Conservation (phyloP, 2,329 filamentous ascomycete genomes). For the Aureobasidium zeae region DNA sequence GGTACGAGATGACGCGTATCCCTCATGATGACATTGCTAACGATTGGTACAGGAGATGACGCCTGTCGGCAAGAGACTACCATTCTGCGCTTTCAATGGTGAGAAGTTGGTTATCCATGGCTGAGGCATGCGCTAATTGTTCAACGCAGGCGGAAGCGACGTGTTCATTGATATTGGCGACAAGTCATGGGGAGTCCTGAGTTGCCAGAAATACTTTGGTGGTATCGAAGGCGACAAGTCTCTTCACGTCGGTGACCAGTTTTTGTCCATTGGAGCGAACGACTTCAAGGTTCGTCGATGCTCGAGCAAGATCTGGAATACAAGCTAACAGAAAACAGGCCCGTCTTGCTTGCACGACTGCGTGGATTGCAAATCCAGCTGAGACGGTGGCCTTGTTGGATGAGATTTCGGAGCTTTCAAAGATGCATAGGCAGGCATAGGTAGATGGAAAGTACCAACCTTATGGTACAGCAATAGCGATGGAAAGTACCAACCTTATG, state of each 20-base stretch:
- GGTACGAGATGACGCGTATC: slow-evolving; percentile 22
- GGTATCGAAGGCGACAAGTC: slow-evolving; percentile 67
- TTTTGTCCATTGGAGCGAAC: slow-evolving; percentile 87
- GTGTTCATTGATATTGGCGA: slow-evolving; percentile 98
- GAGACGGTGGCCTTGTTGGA: slow-evolving; percentile 88
- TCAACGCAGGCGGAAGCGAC: slow-evolving; percentile 64
- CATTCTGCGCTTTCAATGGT: slow-evolving; percentile 96
- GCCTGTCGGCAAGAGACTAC: slow-evolving; percentile 57
- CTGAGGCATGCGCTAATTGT: not conserved
- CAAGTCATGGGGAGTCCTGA: slow-evolving; percentile 89
- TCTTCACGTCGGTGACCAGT: slow-evolving; percentile 91
- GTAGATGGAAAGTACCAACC: too few relatives aligned
- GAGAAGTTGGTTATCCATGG: slow-evolving; percentile 10
- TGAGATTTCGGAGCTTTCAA: slow-evolving; percentile 50
- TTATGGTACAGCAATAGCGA: too few relatives aligned
- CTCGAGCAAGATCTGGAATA: not conserved
- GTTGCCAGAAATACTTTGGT: slow-evolving; percentile 85
- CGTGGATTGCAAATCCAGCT: slow-evolving; percentile 87
- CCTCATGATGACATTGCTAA: not conserved
- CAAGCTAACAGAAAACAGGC: slow-evolving; percentile 40
- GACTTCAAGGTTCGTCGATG: slow-evolving; percentile 65
- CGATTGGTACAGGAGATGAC: slow-evolving; percentile 67
- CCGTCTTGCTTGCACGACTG: slow-evolving; percentile 80
- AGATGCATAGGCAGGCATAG: too few relatives aligned
- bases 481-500: not conserved